These are phyloP conservation scores for Boletus hoseneyae DNA, from an alignment of 1,284 basidiomycete species.

Conservation along the genomic window DNA sequence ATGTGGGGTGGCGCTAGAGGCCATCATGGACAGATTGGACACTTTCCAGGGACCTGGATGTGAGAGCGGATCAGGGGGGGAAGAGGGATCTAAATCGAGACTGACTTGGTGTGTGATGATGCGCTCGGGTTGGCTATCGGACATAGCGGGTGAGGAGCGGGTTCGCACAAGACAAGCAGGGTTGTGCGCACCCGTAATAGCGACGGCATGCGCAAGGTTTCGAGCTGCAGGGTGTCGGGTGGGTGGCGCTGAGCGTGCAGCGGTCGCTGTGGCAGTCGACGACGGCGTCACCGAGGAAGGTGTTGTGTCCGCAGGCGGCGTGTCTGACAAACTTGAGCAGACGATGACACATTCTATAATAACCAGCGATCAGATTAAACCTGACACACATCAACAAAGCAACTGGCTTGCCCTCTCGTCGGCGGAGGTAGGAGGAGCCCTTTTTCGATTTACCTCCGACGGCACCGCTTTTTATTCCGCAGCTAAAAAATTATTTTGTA, in stretches of 20 bases:
- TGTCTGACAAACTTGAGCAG: constrained; percentile 52
- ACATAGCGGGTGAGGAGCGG: constrained; percentile 18
- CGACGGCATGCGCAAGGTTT: constrained; percentile 50
- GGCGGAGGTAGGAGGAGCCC: constrained; percentile 62
- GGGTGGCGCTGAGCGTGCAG: constrained; percentile 49
- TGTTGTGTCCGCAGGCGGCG: constrained; percentile 51
- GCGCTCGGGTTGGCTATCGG: constrained; percentile 33
- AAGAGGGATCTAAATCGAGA: constrained; percentile 8
- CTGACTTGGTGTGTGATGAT: constrained; percentile 35
- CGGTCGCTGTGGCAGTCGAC: constrained; percentile 49
- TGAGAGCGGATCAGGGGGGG: constrained; percentile 9
- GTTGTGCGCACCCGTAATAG: constrained; percentile 48
- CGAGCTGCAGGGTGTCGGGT: constrained; percentile 45
- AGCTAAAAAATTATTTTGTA: background rate
- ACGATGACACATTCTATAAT: constrained; percentile 62
- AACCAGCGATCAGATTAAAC: background rate
- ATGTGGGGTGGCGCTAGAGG: too few species aligned
- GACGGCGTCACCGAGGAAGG: constrained; percentile 45
- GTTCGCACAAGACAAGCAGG: background rate
- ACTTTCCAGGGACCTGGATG: constrained; percentile 41
- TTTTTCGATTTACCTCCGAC: constrained; percentile 16
- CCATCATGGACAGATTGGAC: constrained; percentile 34
- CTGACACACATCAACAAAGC: background rate
- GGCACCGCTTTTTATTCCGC: constrained; percentile 13
- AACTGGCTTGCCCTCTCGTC: constrained; percentile 41